phyloP scores from a whole-genome alignment of 2,329 filamentous ascomycete species.

The Delphinella strobiligena region DNA sequence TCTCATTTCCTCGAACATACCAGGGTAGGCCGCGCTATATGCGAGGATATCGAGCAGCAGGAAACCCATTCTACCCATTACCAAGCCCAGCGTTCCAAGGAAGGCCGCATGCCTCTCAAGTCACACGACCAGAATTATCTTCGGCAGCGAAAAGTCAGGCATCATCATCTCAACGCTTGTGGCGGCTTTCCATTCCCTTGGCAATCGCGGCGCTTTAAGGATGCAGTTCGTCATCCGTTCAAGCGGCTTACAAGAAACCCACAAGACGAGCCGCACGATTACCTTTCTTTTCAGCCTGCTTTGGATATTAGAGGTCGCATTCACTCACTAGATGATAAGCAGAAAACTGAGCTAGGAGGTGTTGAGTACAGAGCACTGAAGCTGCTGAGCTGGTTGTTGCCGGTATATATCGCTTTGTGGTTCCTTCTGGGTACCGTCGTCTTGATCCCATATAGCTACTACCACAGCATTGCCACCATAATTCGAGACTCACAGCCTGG shows the following conservation, averaged over 20 bases:
- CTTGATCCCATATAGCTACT: slow-evolving; percentile 12
- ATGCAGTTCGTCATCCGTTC: neutral
- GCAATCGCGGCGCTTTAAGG: neutral
- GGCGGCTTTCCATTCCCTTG: slow-evolving; percentile 7
- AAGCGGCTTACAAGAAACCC: slow-evolving; percentile 1
- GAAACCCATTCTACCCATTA: too few species aligned
- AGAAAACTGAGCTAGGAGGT: slow-evolving; percentile 86
- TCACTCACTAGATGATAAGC: slow-evolving; percentile 58
- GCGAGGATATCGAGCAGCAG: slow-evolving; percentile 2
- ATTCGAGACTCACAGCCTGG: slow-evolving; percentile 13
- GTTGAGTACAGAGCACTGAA: slow-evolving; percentile 93
- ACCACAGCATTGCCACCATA: slow-evolving; percentile 3
- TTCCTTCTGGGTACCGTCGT: slow-evolving; percentile 11
- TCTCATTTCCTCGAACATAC: slow-evolving; percentile 3
- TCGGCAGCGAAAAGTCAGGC: neutral
- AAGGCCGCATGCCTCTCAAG: neutral
- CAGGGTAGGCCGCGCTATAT: neutral
- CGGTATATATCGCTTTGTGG: slow-evolving; percentile 21
- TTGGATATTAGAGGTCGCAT: slow-evolving; percentile 21
- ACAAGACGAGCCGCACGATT: slow-evolving; percentile 9
- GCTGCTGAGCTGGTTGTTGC: slow-evolving; percentile 41
- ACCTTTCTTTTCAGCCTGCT: slow-evolving; percentile 21
- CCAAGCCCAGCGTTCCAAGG: too few species aligned
- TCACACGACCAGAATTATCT: neutral
- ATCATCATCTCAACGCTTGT: slow-evolving; percentile 1